Evolutionary conservation across 2,329 filamentous ascomycete genomes (phyloP).

Genomic region (Penicillium sp.): DNA sequence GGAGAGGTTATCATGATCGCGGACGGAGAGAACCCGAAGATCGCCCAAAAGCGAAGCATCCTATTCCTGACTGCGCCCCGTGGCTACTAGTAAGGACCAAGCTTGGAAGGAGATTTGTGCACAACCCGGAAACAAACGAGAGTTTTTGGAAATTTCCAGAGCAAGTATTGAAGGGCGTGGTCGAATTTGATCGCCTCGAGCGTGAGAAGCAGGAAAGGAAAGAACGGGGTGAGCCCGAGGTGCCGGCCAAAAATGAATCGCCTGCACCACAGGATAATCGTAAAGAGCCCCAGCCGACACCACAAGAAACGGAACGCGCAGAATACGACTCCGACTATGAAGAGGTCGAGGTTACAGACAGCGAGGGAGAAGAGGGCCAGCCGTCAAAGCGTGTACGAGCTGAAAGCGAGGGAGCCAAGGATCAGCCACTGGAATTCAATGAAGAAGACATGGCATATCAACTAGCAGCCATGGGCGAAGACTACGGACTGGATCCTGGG

Average conservation of each 20-base stretch:
- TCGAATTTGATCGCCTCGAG: conserved; percentile 68
- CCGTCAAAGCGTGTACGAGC: conserved; percentile 51
- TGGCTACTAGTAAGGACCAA: conserved; percentile 96
- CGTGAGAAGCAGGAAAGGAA: conserved; percentile 64
- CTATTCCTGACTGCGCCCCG: conserved; percentile 76
- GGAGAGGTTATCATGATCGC: conserved; percentile 57
- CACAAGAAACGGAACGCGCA: conserved; percentile 41
- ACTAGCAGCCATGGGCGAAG: conserved; percentile 80
- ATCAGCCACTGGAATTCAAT: conserved; percentile 70
- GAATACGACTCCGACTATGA: conserved; percentile 70
- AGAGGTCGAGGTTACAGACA: conserved; percentile 69
- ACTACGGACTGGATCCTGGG: conserved; percentile 74
- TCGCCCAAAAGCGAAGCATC: conserved; percentile 73
- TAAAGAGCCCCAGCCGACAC: conserved; percentile 23
- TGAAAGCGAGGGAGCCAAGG: conserved; percentile 48
- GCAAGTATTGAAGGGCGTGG: conserved; percentile 72
- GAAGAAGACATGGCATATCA: conserved; percentile 95
- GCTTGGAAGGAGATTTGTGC: conserved; percentile 81
- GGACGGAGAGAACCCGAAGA: conserved; percentile 69
- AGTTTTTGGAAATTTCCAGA: conserved; percentile 96
- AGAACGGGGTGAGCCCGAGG: conserved; percentile 30
- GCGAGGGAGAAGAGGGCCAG: conserved; percentile 51
- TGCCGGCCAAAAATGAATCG: conserved; percentile 17
- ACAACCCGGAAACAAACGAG: conserved; percentile 79
- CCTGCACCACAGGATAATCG: conserved; percentile 11